Evolutionary conservation across 2,329 filamentous ascomycete genomes (phyloP).

Genomic region (Aureobasidium sp.): DNA sequence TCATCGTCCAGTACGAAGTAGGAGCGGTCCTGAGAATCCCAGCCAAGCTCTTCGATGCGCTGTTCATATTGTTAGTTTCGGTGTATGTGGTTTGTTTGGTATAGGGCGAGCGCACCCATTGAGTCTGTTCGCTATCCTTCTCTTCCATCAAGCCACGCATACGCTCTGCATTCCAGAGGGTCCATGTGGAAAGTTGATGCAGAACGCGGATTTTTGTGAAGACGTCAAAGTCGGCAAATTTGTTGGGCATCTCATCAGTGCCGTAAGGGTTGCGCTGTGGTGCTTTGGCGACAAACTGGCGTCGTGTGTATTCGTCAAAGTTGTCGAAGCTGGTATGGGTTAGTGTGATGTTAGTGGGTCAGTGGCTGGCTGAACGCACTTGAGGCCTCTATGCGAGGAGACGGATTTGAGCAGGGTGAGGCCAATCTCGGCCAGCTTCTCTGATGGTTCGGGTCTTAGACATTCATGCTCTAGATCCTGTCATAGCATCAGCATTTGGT

Average conservation of each 20-base stretch:
- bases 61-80: slow-evolving; percentile 22
- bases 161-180: slow-evolving; percentile 76
- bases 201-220: slow-evolving; percentile 75
- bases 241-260: slow-evolving; percentile 59
- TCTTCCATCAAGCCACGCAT: slow-evolving; percentile 81
- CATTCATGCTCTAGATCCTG: slow-evolving; percentile 87
- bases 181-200: slow-evolving; percentile 84
- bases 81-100: neutral
- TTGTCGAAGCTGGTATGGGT: slow-evolving; percentile 57
- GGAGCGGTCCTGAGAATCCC: slow-evolving; percentile 75
- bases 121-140: slow-evolving; percentile 68
- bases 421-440: slow-evolving; percentile 69
- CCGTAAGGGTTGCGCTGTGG: slow-evolving; percentile 79
- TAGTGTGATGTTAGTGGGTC: neutral
- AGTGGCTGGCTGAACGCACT: slow-evolving; percentile 48
- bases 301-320: slow-evolving; percentile 87
- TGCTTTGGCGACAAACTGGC: slow-evolving; percentile 78
- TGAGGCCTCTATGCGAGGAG: slow-evolving; percentile 85
- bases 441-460: slow-evolving; percentile 63
- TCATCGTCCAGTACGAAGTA: slow-evolving; percentile 94
- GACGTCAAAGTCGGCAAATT: slow-evolving; percentile 73
- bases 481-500: slow-evolving; percentile 22
- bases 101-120: slow-evolving; percentile 57
- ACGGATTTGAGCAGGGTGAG: slow-evolving; percentile 84
- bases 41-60: slow-evolving; percentile 74